Base-by-base conservation (phyloP, 768 basidiomycete species). In the Lactifluus pinguis region DNA sequence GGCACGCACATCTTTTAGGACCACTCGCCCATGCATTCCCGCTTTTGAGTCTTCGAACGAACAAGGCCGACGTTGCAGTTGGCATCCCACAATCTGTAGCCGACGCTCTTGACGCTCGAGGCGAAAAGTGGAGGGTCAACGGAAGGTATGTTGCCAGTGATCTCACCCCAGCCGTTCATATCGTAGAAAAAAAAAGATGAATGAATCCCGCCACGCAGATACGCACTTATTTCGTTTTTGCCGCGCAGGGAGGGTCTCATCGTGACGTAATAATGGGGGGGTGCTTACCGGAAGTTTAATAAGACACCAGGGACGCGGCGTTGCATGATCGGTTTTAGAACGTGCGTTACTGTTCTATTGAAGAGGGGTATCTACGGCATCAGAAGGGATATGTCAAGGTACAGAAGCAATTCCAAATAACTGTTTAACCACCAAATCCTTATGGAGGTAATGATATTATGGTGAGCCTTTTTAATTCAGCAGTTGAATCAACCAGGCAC, bases 41-140 rank as follows among this genome's bases (percentile, higher is more conserved):
- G 0, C 69, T 97, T 8, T 74, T 98, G 29, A 92, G 90, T 68
- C 74, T 98, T 60, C 81, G 95, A 17, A 98, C 95, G 1, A 92
- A 88, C 77, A 99, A 99, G 72, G 95, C 95, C 0, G 94, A 98
- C 69, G 93, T 97, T 2, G 88, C 86, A 6, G 92, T 91, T 29
- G 95, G 92, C 0, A 77, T 99, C 3, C 74, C 79, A 1, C 77
- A 83, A 65, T 86, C 85, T 0, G 73, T 83, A 1, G 91, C 83
- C 0, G 85, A 88, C 62, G 74, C 77, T 53, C 73, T 95, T 3
- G 88, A 93, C 67, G 72, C 72, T 34, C 79, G 76, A 49, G 85
- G 76, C 6, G 80, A 82, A 68, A 83, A 82, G 60, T 95, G 92
- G 93, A 75, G 89, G 53, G 79, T 85, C 8, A 84, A 83, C 69